Conservation (phyloP, 1,284 basidiomycete genomes). For the Megacollybia platyphylla region DNA sequence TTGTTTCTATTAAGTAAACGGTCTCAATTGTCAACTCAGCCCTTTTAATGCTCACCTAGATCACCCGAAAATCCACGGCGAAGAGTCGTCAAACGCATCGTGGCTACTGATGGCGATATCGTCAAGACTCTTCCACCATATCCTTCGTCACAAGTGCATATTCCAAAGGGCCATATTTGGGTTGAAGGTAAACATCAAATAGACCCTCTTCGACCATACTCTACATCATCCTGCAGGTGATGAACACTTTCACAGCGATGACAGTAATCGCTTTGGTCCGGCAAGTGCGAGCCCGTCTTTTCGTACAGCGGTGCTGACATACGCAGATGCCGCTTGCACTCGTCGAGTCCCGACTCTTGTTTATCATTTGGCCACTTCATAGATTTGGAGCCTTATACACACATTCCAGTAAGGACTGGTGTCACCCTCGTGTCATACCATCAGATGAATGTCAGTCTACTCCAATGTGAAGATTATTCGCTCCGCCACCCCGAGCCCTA, state of each 20-base stretch:
- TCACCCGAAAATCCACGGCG: conserved; percentile 46
- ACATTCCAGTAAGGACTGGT: conserved; percentile 4
- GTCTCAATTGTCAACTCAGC: background rate
- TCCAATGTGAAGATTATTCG: conserved; percentile 17
- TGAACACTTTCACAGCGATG: conserved; percentile 51
- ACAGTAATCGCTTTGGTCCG: conserved; percentile 65
- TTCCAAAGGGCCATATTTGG: conserved; percentile 60
- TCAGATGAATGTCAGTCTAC: no score
- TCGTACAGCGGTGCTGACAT: conserved; percentile 1
- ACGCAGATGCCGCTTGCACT: conserved; percentile 47
- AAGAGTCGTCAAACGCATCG: conserved; percentile 53
- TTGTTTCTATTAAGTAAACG: conserved; percentile 46
- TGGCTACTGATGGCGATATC: conserved; percentile 50
- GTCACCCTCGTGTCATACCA: background rate
- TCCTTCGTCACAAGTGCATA: conserved; percentile 35
- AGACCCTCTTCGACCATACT: background rate
- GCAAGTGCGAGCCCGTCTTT: conserved; percentile 22
- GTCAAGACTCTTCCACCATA: conserved; percentile 63
- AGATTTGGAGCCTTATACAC: conserved; percentile 33
- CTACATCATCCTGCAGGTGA: conserved; percentile 28
- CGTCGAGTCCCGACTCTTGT: conserved; percentile 47
- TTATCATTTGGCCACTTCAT: conserved; percentile 49
- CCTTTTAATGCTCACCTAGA: conserved; percentile 18
- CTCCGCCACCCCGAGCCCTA: conserved; percentile 26
- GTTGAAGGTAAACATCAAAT: conserved; percentile 42